These are phyloP conservation scores for Effrenium voratum DNA, from an alignment of 73 alveolate species.

Conservation along the genomic window DNA sequence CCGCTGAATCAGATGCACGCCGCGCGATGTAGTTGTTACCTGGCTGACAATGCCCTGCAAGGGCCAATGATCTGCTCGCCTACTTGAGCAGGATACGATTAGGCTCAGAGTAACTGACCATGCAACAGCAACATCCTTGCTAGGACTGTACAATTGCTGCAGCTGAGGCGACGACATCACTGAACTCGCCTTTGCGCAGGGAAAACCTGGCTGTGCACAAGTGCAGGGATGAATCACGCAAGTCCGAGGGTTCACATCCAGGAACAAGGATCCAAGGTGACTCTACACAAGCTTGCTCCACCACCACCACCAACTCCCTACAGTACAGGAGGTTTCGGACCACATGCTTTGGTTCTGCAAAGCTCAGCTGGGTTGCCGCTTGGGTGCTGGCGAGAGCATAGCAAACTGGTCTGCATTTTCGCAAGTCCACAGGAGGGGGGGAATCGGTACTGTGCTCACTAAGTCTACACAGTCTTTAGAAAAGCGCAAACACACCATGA, in stretches of 20 bases:
- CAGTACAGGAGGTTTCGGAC: neutral
- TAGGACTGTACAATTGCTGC: neutral
- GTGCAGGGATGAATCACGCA: too few species aligned
- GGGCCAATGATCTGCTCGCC: neutral
- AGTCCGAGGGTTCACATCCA: too few species aligned
- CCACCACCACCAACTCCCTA: neutral
- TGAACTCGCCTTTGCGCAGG: conserved; percentile 63
- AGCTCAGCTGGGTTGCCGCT: neutral
- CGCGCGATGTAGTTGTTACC: conserved; percentile 32
- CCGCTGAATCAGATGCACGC: conserved; percentile 70
- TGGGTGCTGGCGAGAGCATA: neutral
- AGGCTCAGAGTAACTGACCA: neutral
- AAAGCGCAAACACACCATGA: too few species aligned
- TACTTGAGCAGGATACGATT: neutral
- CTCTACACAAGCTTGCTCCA: too few species aligned
- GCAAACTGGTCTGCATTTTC: too few species aligned
- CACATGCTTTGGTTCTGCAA: neutral
- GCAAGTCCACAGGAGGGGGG: too few species aligned
- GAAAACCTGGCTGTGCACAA: conserved; percentile 27
- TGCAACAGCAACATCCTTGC: neutral
- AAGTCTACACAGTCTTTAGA: too few species aligned
- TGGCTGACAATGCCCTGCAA: neutral
- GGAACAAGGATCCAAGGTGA: too few species aligned
- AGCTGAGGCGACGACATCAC: conserved; percentile 29
- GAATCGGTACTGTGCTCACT: too few species aligned